A percentile compares a stretch with the other conserved stretches of the same genome.
phyloP scores from a whole-genome alignment of 108 stramenopile species.

The Cyclotella kingstonii region DNA sequence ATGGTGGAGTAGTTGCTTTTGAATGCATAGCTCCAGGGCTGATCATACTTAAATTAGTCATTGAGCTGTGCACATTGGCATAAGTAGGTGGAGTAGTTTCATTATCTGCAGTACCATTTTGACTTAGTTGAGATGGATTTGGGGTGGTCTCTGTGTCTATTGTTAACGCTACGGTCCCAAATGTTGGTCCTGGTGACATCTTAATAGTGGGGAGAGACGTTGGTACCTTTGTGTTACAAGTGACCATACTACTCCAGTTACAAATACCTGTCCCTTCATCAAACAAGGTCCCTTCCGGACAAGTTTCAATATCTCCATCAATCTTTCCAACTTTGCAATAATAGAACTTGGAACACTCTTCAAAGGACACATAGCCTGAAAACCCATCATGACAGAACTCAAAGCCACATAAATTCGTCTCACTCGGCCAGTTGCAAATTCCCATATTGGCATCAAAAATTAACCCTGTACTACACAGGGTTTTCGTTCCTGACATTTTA shows the following conservation, averaged over 20 bases:
- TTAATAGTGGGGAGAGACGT: conserved; percentile 12
- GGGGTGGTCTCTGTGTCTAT: not conserved
- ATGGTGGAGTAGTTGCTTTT: not conserved
- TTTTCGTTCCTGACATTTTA: conserved; percentile 24
- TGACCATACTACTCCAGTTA: conserved; percentile 31
- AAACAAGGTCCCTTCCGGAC: conserved; percentile 39
- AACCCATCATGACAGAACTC: conserved; percentile 33
- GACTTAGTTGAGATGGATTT: no score
- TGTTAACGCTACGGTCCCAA: conserved; percentile 2
- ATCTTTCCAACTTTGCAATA: conserved; percentile 34
- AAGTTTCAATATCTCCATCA: conserved; percentile 36
- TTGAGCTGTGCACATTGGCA: not conserved
- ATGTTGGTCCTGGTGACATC: conserved; percentile 5
- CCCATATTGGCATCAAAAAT: conserved; percentile 35
- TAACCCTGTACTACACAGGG: conserved; percentile 20
- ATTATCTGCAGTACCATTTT: no score
- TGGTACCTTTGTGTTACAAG: conserved; percentile 22
- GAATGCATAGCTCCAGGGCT: not conserved
- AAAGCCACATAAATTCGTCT: conserved; percentile 39
- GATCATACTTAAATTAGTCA: not conserved
- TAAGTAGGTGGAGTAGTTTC: conserved; percentile 21
- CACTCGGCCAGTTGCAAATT: conserved; percentile 42
- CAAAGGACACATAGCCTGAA: conserved; percentile 25
- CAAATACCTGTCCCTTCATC: conserved; percentile 27
- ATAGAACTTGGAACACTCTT: conserved; percentile 43